Base-by-base conservation (phyloP, 2,329 filamentous ascomycete genomes). In the Aureobasidium sp. region DNA sequence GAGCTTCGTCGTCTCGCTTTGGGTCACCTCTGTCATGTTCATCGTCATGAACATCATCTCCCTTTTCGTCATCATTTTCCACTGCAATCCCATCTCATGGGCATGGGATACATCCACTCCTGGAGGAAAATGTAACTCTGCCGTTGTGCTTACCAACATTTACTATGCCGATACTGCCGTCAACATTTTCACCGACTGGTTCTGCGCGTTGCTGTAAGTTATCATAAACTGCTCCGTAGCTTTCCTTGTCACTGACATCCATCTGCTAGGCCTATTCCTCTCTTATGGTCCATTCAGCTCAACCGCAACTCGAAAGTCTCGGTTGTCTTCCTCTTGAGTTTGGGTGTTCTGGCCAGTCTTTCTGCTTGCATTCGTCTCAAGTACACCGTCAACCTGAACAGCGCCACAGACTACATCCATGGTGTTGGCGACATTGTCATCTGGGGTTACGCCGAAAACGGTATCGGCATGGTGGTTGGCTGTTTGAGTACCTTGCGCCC, bases 271-370 rank as follows among this genome's bases (percentile, higher is more conserved):
- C 76, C 75, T 0, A 68, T 77, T 25, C 74, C 74, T 0, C 69
- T 78, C 2, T 69, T 78, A 13, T 76, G 74, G 74, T 70, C 70
- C 29, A 67, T 77, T 0, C 71, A 76, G 51, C 68, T 78, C 47
- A 76, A 75, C 62, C 63, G 65, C 3, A 73, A 74, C 53, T 71
- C 74, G 0, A 76, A 74, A 54, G 62, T 77, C 23, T 74, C 75
- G 0, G 68, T 72, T 29, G 69, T 72, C 19, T 67, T 68, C 13
- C 66, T 75, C 3, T 64, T 75, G 7, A 70, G 71, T 19, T 66
- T 75, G 0, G 74, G 74, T 62, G 67, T 69, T 1, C 65, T 73
- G 51, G 67, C 69, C 27, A 67, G 65, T 40, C 63, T 73, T 3
- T 70, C 70, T 0, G 70, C 69, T 1, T 71, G 70, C 49, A 69